phyloP scores from a whole-genome alignment of 192 early-diverging fungal genomes.

The Obelidium mucronatum region DNA sequence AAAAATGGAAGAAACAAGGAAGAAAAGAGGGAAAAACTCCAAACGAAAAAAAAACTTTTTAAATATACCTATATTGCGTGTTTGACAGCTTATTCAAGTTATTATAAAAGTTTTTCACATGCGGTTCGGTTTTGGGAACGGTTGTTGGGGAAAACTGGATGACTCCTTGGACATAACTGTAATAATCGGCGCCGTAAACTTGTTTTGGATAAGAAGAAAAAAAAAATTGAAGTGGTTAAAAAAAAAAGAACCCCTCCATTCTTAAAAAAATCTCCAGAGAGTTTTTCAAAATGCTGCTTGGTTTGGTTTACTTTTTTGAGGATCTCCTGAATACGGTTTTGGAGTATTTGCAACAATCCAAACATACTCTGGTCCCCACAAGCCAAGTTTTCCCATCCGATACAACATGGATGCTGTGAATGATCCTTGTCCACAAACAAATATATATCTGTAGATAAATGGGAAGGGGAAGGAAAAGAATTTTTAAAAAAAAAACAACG shows the following conservation, averaged over 20 bases:
- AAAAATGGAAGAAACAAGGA: too few species aligned
- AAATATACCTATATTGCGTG: not conserved
- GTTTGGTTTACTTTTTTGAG: not conserved
- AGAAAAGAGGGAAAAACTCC: too few species aligned
- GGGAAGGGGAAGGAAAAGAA: too few species aligned
- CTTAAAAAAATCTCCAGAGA: too few species aligned
- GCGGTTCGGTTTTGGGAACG: not conserved
- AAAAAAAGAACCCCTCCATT: too few species aligned
- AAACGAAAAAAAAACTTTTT: too few species aligned
- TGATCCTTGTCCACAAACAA: not conserved
- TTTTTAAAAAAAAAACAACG: too few species aligned
- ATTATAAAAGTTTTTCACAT: not conserved
- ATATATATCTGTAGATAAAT: too few species aligned
- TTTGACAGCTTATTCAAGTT: not conserved
- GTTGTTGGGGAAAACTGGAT: not conserved
- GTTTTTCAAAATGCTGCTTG: too few species aligned
- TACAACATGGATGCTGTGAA: not conserved
- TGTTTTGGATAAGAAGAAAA: too few species aligned
- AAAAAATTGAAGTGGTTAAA: too few species aligned
- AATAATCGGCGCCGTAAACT: not conserved
- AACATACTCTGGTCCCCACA: not conserved
- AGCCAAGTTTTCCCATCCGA: not conserved
- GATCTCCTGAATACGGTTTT: not conserved
- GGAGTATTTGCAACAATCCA: slow-evolving; percentile 11
- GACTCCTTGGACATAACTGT: not conserved